A percentile compares a stretch with the other conserved stretches of the same genome.
These are phyloP conservation scores for Cystofilobasidium ferigula DNA, from an alignment of 768 basidiomycete species.

Conservation along the genomic window DNA sequence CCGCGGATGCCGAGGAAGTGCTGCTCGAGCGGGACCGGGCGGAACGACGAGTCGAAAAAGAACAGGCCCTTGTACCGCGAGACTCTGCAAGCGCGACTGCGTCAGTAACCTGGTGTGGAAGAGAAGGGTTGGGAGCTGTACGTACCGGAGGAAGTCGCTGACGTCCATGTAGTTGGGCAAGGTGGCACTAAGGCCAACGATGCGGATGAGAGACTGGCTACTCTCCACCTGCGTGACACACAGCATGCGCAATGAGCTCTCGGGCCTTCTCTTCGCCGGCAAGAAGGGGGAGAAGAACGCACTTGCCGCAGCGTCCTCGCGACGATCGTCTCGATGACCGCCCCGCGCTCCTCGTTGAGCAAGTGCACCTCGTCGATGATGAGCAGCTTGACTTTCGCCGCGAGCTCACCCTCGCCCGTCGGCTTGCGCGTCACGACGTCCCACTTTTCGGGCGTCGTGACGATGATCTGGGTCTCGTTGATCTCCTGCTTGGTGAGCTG, in stretches of 20 bases:
- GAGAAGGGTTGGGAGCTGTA: background rate
- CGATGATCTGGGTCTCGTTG: constrained; percentile 88
- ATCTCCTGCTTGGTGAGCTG: constrained; percentile 90
- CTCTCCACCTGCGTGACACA: constrained; percentile 99
- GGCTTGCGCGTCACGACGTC: constrained; percentile 97
- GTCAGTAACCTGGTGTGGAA: background rate
- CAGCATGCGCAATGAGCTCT: no score
- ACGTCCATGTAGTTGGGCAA: constrained; percentile 96
- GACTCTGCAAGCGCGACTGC: constrained; percentile 4
- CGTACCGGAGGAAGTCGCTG: constrained; percentile 79
- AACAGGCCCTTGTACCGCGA: constrained; percentile 47
- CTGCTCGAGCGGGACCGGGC: constrained; percentile 91
- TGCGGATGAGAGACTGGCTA: constrained; percentile 86
- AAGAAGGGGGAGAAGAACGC: constrained; percentile 38
- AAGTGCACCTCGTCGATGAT: constrained; percentile 98
- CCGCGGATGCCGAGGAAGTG: constrained; percentile 91
- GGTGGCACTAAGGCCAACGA: constrained; percentile 87
- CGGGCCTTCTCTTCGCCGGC: no score
- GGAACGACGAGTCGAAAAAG: constrained; percentile 94
- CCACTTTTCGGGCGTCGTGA: constrained; percentile 99
- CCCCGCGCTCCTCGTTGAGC: constrained; percentile 92
- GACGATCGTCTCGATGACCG: constrained; percentile 95
- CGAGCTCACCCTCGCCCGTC: constrained; percentile 91
- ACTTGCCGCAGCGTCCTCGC: constrained; percentile 86
- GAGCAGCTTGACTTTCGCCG: constrained; percentile 82